A percentile compares a stretch with the other conserved stretches of the same genome.
Conservation (phyloP, 257 asterid species). For the Solanum pinnatisectum region DNA sequence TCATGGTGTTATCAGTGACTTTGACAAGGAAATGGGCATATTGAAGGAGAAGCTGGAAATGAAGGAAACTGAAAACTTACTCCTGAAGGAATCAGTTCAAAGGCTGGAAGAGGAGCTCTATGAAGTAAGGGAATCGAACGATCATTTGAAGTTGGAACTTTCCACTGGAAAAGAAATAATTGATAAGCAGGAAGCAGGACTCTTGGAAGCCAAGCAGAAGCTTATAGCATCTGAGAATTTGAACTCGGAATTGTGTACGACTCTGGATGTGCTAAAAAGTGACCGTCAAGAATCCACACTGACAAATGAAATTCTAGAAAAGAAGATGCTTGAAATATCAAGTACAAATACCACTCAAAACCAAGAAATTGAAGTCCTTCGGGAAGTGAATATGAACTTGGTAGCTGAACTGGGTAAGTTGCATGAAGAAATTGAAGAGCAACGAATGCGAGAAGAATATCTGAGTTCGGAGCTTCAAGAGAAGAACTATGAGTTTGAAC, state of each 20-base stretch:
- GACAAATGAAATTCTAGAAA: conserved; percentile 35
- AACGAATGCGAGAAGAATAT: conserved; percentile 39
- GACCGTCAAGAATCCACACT: conserved; percentile 35
- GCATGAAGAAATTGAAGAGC: conserved; percentile 55
- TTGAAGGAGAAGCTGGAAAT: conserved; percentile 45
- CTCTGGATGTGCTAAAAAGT: conserved; percentile 35
- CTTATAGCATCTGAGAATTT: conserved; percentile 42
- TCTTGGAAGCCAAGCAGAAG: conserved; percentile 43
- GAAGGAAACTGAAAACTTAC: conserved; percentile 46
- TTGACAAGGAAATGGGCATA: conserved; percentile 34
- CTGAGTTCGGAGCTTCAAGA: conserved; percentile 49
- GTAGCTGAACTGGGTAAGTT: conserved; percentile 44
- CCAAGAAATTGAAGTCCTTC: conserved; percentile 49
- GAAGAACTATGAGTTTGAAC: conserved; percentile 50
- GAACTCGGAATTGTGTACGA: conserved; percentile 37
- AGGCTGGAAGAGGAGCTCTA: conserved; percentile 48
- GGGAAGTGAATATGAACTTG: conserved; percentile 31
- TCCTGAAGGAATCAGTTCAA: conserved; percentile 44
- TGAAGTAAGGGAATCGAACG: conserved; percentile 32
- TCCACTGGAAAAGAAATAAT: conserved; percentile 24
- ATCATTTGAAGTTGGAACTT: conserved; percentile 35
- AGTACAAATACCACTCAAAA: conserved; percentile 38
- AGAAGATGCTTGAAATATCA: conserved; percentile 31
- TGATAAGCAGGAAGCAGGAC: conserved; percentile 36
- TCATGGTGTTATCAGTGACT: conserved; percentile 26